Conservation (phyloP, 768 basidiomycete species). For the Kwoniella heveanensis region DNA sequence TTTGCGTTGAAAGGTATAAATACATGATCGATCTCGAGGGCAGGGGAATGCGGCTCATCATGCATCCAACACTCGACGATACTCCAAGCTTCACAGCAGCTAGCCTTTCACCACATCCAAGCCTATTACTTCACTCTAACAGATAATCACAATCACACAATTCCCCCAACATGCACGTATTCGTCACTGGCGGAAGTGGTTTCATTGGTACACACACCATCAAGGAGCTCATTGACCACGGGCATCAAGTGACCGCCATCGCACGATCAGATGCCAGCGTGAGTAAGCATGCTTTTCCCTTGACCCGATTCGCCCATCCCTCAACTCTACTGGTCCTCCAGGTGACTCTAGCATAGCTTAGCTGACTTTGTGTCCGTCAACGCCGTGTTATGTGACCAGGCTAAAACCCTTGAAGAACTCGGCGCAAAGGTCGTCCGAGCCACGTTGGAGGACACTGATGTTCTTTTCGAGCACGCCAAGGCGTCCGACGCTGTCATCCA, state of each 20-base stretch:
- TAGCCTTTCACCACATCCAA: not conserved
- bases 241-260: conserved; percentile 36
- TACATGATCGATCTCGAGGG: no score
- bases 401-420: conserved; percentile 21
- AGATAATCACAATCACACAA: no score
- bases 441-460: conserved; percentile 35
- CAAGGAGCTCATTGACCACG: conserved; percentile 22
- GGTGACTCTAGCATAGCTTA: no score
- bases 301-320: not conserved
- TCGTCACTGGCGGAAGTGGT: conserved; percentile 47
- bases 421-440: conserved; percentile 34
- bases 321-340: not conserved
- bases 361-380: no score
- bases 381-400: no score
- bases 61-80: no score
- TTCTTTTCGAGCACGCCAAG: conserved; percentile 23
- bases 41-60: no score
- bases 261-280: conserved; percentile 31
- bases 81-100: no score
- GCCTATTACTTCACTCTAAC: not conserved
- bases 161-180: conserved; percentile 34
- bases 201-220: conserved; percentile 29
- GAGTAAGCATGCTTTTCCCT: not conserved
- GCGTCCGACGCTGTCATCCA: conserved; percentile 43
- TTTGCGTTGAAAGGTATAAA: no score